Conservation (phyloP, 768 basidiomycete genomes). For the Termitomyces sp. region DNA sequence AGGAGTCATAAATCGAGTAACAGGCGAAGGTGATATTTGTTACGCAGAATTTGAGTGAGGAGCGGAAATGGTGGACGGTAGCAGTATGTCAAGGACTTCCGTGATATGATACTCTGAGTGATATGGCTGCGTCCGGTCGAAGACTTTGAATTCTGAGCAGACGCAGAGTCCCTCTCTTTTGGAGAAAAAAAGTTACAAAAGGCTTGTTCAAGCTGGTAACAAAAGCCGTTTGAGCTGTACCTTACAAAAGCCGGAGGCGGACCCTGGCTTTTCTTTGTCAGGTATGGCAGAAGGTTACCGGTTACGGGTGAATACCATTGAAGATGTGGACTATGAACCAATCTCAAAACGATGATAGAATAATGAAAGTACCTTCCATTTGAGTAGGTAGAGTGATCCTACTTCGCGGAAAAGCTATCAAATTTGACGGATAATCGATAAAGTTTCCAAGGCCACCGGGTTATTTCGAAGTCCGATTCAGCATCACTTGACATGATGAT, state of each 20-base stretch:
- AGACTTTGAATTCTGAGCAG: neutral
- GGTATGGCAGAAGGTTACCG: neutral
- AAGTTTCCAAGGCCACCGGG: no score
- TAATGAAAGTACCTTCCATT: neutral
- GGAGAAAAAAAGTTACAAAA: neutral
- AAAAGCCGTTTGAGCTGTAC: neutral
- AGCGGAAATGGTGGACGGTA: neutral
- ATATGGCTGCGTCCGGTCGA: neutral
- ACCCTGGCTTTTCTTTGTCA: neutral
- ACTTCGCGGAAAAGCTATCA: no score
- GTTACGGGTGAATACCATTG: neutral
- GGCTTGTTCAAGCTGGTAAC: neutral
- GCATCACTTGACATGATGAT: no score
- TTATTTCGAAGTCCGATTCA: no score
- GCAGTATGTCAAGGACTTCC: neutral
- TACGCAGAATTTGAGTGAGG: neutral
- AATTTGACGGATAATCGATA: no score
- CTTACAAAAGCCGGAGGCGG: neutral
- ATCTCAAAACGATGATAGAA: no score
- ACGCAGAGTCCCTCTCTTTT: neutral
- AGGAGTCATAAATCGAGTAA: neutral
- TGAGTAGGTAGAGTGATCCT: neutral
- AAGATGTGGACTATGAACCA: no score
- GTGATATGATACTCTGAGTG: neutral
- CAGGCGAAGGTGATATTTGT: neutral